These are phyloP conservation scores for Colletotrichum lentis DNA, from an alignment of 2,329 filamentous ascomycete species.

Conservation along the genomic window DNA sequence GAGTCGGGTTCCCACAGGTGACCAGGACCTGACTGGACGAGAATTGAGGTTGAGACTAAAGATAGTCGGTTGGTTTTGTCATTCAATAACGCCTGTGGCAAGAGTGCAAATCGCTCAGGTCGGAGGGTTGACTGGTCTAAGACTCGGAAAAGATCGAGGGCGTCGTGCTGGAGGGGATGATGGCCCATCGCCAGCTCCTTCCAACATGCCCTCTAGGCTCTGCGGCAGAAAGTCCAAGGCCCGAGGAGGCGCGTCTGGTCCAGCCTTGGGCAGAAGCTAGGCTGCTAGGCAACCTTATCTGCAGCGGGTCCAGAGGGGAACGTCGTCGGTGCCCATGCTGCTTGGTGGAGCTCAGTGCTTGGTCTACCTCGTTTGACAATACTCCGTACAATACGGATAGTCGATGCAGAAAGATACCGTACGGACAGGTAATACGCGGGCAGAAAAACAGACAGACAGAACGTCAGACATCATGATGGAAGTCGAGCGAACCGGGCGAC, in stretches of 20 bases:
- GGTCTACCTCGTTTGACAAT: background rate
- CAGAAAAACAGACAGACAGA: background rate
- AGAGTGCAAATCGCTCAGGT: background rate
- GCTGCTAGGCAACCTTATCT: conserved; percentile 31
- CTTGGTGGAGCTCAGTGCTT: background rate
- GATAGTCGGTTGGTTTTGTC: conserved; percentile 14
- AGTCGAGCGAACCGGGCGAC: conserved; percentile 4
- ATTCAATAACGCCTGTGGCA: conserved; percentile 27
- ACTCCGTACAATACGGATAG: too few species aligned
- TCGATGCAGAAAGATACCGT: background rate
- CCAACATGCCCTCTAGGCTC: conserved; percentile 11
- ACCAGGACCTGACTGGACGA: conserved; percentile 3
- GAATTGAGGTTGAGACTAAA: conserved; percentile 1
- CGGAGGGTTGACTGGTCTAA: too few species aligned
- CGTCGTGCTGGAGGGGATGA: background rate
- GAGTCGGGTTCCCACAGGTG: conserved; percentile 4
- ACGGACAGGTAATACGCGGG: background rate
- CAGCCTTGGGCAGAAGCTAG: conserved; percentile 24
- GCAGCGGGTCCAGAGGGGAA: conserved; percentile 14
- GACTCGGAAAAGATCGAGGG: too few species aligned
- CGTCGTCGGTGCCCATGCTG: conserved; percentile 1
- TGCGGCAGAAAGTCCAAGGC: conserved; percentile 9
- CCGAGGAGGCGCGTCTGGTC: conserved; percentile 18
- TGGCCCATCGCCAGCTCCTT: background rate
- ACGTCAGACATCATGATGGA: background rate